A percentile compares a stretch with the other conserved stretches of the same genome.
Conservation (phyloP, 306 rosid species). For the Alnus glutinosa region DNA sequence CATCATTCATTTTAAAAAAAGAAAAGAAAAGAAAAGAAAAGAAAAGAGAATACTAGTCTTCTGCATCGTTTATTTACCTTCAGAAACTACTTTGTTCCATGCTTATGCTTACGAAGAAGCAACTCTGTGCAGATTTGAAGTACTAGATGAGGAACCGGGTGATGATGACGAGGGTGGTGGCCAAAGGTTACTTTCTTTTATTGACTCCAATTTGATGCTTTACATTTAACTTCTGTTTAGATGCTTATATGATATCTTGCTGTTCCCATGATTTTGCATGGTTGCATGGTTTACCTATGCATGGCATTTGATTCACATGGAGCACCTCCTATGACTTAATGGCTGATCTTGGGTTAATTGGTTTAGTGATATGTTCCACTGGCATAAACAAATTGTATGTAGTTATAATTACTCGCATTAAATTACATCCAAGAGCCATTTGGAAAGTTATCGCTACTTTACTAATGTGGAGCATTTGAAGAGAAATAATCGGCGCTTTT, state of each 20-base stretch:
- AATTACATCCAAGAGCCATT: background rate
- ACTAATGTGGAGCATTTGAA: too few species aligned
- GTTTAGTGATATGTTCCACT: background rate
- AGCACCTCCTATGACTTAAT: background rate
- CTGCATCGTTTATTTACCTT: background rate
- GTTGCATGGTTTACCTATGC: background rate
- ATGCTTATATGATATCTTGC: background rate
- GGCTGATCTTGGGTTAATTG: background rate
- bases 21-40: too few species aligned
- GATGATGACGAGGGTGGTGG: constrained; percentile 89
- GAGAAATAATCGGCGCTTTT: too few species aligned
- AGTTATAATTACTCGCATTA: background rate
- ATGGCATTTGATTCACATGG: background rate
- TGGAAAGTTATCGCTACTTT: too few species aligned
- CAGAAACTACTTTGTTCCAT: constrained; percentile 3
- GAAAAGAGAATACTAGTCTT: background rate
- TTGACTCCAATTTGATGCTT: background rate
- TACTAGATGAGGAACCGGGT: constrained; percentile 95
- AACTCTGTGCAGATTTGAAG: constrained; percentile 70
- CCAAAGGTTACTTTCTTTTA: constrained; percentile 55
- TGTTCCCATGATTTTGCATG: background rate
- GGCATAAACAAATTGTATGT: background rate
- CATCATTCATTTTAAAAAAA: background rate
- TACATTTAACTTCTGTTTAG: background rate
- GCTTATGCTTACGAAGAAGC: background rate